Evolutionary conservation across 192 early-diverging fungal genomes (phyloP).

Genomic region (Entomortierella parvispora): DNA sequence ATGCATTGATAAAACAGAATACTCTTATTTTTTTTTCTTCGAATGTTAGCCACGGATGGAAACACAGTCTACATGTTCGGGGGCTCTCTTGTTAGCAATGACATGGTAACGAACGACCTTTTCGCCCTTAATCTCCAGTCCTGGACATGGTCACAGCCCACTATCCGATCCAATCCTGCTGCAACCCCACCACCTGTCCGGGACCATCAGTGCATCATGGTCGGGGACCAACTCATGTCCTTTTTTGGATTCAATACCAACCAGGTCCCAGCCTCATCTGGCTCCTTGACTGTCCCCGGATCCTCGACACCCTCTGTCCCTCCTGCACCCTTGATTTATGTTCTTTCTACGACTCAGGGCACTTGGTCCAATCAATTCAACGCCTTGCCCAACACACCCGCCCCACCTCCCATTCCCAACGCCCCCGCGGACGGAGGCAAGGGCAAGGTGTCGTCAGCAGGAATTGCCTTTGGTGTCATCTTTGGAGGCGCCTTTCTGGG

Average conservation of each 20-base stretch:
- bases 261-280: slow-evolving; percentile 22
- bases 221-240: slow-evolving; percentile 39
- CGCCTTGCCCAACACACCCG: slow-evolving; percentile 17
- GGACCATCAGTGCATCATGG: slow-evolving; percentile 38
- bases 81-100: slow-evolving; percentile 13
- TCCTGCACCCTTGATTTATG: slow-evolving; percentile 26
- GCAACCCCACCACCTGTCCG: slow-evolving; percentile 21
- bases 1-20: no score
- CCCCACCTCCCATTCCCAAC: slow-evolving; percentile 19
- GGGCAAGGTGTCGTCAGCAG: slow-evolving; percentile 23
- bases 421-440: slow-evolving; percentile 18
- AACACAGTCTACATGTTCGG: slow-evolving; percentile 42
- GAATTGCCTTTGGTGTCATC: slow-evolving; percentile 28
- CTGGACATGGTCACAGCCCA: slow-evolving; percentile 27
- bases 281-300: background rate
- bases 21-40: background rate
- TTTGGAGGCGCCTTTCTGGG: slow-evolving; percentile 26
- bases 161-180: background rate
- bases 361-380: slow-evolving; percentile 27
- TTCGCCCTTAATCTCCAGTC: slow-evolving; percentile 21
- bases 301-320: background rate
- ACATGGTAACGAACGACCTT: slow-evolving; percentile 26
- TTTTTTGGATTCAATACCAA: slow-evolving; percentile 40
- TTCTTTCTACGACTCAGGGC: slow-evolving; percentile 20
- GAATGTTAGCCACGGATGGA: slow-evolving; percentile 30